A percentile compares a stretch with the other conserved stretches of the same genome.
These are phyloP conservation scores for Lepidium sativum DNA, from an alignment of 345 rosid genomes.

Conservation along the genomic window DNA sequence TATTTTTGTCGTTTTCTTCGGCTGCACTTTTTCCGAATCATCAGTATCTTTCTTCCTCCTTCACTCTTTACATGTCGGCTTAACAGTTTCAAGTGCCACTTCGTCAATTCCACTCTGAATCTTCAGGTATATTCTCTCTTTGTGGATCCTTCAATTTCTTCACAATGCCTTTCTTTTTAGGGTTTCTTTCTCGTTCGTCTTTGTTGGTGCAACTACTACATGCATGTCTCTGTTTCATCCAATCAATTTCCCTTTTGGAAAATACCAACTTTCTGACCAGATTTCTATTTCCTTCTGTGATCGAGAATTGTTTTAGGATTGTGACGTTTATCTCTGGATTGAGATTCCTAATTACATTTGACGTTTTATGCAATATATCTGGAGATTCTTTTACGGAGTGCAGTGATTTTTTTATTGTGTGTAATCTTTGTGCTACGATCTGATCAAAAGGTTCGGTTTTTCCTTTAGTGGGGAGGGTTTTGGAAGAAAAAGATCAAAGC, in stretches of 20 bases:
- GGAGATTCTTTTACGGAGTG: not conserved
- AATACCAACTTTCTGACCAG: not conserved
- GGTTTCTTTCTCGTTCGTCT: not conserved
- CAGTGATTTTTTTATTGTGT: not conserved
- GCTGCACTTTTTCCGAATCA: not conserved
- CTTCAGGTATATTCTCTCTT: slow-evolving; percentile 11
- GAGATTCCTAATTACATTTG: not conserved
- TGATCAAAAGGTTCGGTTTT: not conserved
- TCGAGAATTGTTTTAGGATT: not conserved
- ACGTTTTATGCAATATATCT: not conserved
- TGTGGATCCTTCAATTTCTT: not conserved
- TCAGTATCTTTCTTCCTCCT: not conserved
- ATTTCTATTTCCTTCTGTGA: not conserved
- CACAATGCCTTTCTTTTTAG: not conserved
- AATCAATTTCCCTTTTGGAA: not conserved
- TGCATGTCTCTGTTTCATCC: slow-evolving; percentile 11
- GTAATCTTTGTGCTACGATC: not conserved
- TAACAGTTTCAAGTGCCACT: not conserved
- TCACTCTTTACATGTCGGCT: not conserved
- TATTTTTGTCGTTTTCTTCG: slow-evolving; percentile 1
- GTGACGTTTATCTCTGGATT: not conserved
- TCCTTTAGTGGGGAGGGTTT: not conserved
- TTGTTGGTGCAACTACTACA: slow-evolving; percentile 9
- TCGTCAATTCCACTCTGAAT: not conserved
- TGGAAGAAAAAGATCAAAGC: not conserved